Base-by-base conservation (phyloP, 768 basidiomycete genomes). In the Lentinula detonsa region DNA sequence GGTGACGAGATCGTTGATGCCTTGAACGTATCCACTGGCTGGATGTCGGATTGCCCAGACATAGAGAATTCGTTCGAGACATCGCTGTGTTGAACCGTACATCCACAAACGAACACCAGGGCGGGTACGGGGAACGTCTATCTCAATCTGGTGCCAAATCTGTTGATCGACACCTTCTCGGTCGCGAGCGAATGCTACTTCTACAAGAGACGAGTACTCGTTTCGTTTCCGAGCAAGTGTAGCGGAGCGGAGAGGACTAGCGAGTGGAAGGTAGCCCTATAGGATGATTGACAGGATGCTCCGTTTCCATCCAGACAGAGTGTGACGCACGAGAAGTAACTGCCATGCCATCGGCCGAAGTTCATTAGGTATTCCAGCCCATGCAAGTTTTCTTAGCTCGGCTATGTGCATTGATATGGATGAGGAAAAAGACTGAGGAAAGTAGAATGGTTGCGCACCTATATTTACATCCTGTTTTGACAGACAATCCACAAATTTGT, bases 11-110 rank as follows among this genome's bases (percentile, higher is more conserved):
- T 99, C 97, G 72, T 99, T 98, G 74, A 99, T 99, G 28, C 97
- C 97, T 73, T 99, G 97, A 5, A 99, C 97, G 73, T 99, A 98
- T 9, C 97, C 97, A 62, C 92, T 95, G 4, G 97, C 96, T 0
- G 97, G 97, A 77, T 98, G 97, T 65, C 97, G 85, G 69, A 98
- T 97, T 11, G 97, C 97, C 96, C 97, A 98, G 16, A 99, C 95
- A 67, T 98, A 99, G 35, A 99, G 76, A 62, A 99, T 94, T 55
- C 95, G 83, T 74, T 98, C 97, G 43, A 99, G 78, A 67, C 92
- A 87, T 66, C 95, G 80, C 71, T 98, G 97, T 3, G 97, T 95
- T 18, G 85, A 83, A 31, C 79, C 85, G 67, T 92, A 86, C 85
- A 92, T 90, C 97, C 97, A 99, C 21, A 99, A 74, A 39, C 78